phyloP scores from a whole-genome alignment of 441 rosid genomes.

The Arabidopsis lyrata region DNA sequence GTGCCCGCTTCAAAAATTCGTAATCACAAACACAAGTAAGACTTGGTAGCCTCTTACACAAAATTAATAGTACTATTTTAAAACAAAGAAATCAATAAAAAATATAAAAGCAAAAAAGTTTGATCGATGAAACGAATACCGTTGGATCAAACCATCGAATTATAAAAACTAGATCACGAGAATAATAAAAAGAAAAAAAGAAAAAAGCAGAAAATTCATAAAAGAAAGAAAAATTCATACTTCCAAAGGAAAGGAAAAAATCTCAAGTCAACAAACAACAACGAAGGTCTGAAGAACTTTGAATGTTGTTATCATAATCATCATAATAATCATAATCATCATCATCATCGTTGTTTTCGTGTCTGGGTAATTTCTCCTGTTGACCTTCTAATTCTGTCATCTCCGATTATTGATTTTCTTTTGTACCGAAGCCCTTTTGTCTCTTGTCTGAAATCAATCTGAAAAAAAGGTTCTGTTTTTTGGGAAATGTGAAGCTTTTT shows the following conservation, averaged over 20 bases:
- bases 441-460: conserved; percentile 29
- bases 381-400: conserved; percentile 37
- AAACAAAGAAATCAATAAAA: not conserved
- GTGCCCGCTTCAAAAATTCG: conserved; percentile 34
- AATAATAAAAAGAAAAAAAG: not conserved
- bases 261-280: conserved; percentile 47
- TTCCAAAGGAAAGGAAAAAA: conserved; percentile 35
- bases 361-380: conserved; percentile 40
- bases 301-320: conserved; percentile 37
- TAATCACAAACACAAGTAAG: conserved; percentile 24
- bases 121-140: conserved; percentile 29
- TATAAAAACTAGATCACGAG: conserved; percentile 42
- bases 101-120: not conserved
- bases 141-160: conserved; percentile 43
- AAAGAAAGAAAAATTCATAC: conserved; percentile 17
- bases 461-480: not conserved
- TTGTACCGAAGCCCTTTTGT: conserved; percentile 11
- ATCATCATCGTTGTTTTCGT: conserved; percentile 33
- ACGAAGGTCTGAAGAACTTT: conserved; percentile 46
- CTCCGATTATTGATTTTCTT: conserved; percentile 13
- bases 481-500: conserved; percentile 13
- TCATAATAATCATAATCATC: not conserved
- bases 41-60: conserved; percentile 20
- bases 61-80: conserved; percentile 15
- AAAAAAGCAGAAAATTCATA: conserved; percentile 15